Base-by-base conservation (phyloP, 148 eudicot genomes). In the Bassia scoparia region DNA sequence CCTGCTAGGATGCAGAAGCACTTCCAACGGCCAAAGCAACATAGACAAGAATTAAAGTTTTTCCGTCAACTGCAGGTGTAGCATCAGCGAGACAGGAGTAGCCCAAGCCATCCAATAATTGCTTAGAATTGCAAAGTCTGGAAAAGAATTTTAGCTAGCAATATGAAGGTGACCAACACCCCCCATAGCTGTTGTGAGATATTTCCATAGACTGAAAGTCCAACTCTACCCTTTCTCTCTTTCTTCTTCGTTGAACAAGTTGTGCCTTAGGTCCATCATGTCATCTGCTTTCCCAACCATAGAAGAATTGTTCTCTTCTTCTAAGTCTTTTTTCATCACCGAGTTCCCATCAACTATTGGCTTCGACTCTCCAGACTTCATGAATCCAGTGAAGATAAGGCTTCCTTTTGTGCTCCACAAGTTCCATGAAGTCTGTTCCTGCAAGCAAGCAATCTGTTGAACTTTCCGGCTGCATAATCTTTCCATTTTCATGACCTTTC, bases 21-120 rank as follows among this genome's bases (percentile, higher is more conserved):
- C 89, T 86, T 78, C 86, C 91, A 49, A 86, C 37, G 33, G 87
- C 82, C 75, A 89, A 80, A 56, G 80, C 84, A 70, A 80, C 79
- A 75, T 83, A 89, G 41, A 87, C 95, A 58, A 76, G 30, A 53
- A 89, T 82, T 29, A 87, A 77, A 50, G 86, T 84, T 26, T 68
- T 83, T 67, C 74, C 71, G 9, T 48, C 71, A 29, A 89, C 91
- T 41, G 68, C 58, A 43, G 89, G 78, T 64, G 65, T 54, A 33
- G 44, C 76, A 70, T 82, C 87, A 77, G 81, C 21, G 91, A 85
- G 18, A 81, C 83, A 61, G 94, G 91, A 50, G 87, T 83, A 27
- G 91, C 95, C 95, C 91, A 87, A 54, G 95, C 86, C 87, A 89
- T 84, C 95, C 95, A 89, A 58, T 89, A 89, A 78, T 86, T 87